phyloP scores from a whole-genome alignment of 2,329 filamentous ascomycete genomes.

The Calonectria hongkongensis region DNA sequence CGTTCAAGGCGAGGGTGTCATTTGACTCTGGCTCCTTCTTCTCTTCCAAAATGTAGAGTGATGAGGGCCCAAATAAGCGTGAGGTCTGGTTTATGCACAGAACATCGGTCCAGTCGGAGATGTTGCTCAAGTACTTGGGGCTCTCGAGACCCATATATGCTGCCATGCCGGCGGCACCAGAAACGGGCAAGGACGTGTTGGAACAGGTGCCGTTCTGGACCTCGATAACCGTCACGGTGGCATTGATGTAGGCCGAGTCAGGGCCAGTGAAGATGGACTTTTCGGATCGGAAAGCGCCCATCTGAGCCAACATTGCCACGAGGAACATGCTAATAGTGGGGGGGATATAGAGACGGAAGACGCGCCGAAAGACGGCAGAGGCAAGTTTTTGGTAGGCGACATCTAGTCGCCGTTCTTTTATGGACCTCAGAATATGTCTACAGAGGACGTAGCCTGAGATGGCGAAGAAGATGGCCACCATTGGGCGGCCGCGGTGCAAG shows the following conservation, averaged over 20 bases:
- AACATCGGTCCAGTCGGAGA: slow-evolving; percentile 55
- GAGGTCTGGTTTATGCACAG: slow-evolving; percentile 60
- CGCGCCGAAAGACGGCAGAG: slow-evolving; percentile 61
- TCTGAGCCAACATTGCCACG: slow-evolving; percentile 62
- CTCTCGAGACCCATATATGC: slow-evolving; percentile 55
- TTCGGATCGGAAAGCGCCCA: slow-evolving; percentile 61
- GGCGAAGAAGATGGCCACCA: slow-evolving; percentile 67
- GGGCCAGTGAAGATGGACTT: slow-evolving; percentile 60
- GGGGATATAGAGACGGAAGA: slow-evolving; percentile 63
- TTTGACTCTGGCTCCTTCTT: slow-evolving; percentile 41
- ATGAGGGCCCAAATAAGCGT: slow-evolving; percentile 53
- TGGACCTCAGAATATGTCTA: slow-evolving; percentile 61
- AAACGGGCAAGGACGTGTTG: slow-evolving; percentile 55
- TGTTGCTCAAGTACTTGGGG: slow-evolving; percentile 55
- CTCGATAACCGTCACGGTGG: slow-evolving; percentile 56
- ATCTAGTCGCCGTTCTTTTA: slow-evolving; percentile 60
- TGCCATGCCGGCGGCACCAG: slow-evolving; percentile 55
- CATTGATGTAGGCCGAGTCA: slow-evolving; percentile 64
- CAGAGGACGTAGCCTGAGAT: slow-evolving; percentile 66
- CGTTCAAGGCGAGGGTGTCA: slow-evolving; percentile 32
- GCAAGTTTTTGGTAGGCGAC: slow-evolving; percentile 61
- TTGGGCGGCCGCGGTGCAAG: slow-evolving; percentile 62
- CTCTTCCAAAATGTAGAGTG: slow-evolving; percentile 54
- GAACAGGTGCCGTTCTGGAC: slow-evolving; percentile 47
- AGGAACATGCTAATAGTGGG: slow-evolving; percentile 64